phyloP scores from a whole-genome alignment of 371 early-diverging fungal species.

The Homolaphlyctis polyrhiza region DNA sequence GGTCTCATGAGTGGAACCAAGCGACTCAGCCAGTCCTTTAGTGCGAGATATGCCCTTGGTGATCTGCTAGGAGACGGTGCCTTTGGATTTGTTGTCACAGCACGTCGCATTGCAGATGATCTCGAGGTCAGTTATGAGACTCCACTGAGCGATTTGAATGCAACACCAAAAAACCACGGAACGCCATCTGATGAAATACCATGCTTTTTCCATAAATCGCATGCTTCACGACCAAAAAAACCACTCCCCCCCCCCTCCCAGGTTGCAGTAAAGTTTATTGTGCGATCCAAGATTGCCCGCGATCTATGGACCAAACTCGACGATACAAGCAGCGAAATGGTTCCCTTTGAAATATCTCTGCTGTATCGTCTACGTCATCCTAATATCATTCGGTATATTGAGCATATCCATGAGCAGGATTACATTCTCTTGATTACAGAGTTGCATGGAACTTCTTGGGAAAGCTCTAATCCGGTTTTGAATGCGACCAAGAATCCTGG shows the following conservation, averaged over 20 bases:
- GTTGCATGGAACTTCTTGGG: constrained; percentile 16
- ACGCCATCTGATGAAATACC: too few species aligned
- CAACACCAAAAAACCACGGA: neutral
- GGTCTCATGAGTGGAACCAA: constrained; percentile 19
- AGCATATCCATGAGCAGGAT: constrained; percentile 40
- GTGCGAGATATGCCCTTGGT: constrained; percentile 23
- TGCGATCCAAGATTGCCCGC: constrained; percentile 25
- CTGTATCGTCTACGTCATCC: constrained; percentile 93
- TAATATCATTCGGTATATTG: constrained; percentile 72
- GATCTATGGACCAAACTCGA: constrained; percentile 18
- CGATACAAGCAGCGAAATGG: neutral
- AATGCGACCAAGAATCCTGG: neutral
- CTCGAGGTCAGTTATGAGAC: constrained; percentile 13
- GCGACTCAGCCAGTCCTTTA: constrained; percentile 6
- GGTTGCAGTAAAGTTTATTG: constrained; percentile 44
- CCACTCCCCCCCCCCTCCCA: too few species aligned
- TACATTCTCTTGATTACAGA: constrained; percentile 30
- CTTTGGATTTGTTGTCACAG: constrained; percentile 44
- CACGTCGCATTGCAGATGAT: constrained; percentile 14
- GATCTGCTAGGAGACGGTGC: constrained; percentile 45
- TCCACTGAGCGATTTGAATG: neutral
- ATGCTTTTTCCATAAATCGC: too few species aligned
- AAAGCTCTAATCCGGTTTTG: neutral
- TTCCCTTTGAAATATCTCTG: constrained; percentile 84
- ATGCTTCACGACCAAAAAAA: too few species aligned